Evolutionary conservation across 2,329 filamentous ascomycete genomes (phyloP).

Genomic region (Incumbomyces delicatus): DNA sequence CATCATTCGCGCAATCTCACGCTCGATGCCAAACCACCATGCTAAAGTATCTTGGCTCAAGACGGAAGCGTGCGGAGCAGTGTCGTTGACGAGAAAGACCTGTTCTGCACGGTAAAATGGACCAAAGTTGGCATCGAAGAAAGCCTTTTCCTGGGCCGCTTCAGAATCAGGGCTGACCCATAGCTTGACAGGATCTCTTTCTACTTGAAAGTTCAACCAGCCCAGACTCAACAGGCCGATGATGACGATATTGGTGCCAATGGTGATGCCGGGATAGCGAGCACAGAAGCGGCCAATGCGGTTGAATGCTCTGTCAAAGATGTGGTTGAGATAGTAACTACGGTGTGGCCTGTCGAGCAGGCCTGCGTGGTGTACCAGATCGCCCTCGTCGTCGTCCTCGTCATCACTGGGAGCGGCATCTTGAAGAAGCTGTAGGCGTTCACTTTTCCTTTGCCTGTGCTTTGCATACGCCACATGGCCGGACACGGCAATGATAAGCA

Average conservation of each 20-base stretch:
- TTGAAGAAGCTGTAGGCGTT: slow-evolving; percentile 76
- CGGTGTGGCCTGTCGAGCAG: slow-evolving; percentile 70
- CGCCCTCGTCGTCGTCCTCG: slow-evolving; percentile 78
- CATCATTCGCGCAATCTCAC: slow-evolving; percentile 61
- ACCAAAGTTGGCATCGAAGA: slow-evolving; percentile 87
- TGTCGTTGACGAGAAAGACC: slow-evolving; percentile 83
- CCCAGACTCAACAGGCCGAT: slow-evolving; percentile 74
- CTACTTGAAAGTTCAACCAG: slow-evolving; percentile 80
- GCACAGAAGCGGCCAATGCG: slow-evolving; percentile 71
- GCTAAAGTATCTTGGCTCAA: slow-evolving; percentile 76
- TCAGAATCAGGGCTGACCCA: slow-evolving; percentile 95
- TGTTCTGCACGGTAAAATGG: slow-evolving; percentile 94
- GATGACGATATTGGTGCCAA: slow-evolving; percentile 61
- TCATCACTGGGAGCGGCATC: slow-evolving; percentile 79
- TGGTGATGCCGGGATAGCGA: slow-evolving; percentile 74
- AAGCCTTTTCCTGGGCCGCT: slow-evolving; percentile 84
- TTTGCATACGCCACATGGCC: slow-evolving; percentile 68
- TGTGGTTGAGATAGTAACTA: slow-evolving; percentile 73
- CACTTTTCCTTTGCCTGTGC: slow-evolving; percentile 63
- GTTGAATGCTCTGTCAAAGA: slow-evolving; percentile 71
- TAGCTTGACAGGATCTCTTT: slow-evolving; percentile 77
- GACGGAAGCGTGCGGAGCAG: slow-evolving; percentile 55
- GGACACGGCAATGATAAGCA: slow-evolving; percentile 55
- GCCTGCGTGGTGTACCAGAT: slow-evolving; percentile 64
- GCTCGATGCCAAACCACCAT: slow-evolving; percentile 93